Percentiles rank a stretch among this genome's conserved stretches.
phyloP scores from a whole-genome alignment of 2,329 filamentous ascomycete genomes.

The Magnaporthales sp. region DNA sequence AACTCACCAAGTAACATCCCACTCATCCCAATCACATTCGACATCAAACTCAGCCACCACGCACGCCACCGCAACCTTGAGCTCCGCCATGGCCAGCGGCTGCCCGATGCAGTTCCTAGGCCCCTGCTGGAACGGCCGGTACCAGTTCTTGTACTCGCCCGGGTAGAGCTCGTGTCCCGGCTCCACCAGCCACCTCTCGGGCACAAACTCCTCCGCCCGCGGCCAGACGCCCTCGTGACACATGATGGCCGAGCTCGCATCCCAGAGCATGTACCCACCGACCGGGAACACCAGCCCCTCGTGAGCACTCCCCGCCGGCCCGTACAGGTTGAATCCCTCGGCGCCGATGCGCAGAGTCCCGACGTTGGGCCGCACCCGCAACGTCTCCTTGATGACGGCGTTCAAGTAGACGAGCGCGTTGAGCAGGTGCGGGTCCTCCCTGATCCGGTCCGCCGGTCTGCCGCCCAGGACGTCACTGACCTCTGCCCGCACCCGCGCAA shows the following conservation, averaged over 20 bases:
- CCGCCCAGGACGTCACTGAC: slow-evolving; percentile 1
- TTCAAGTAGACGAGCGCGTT: slow-evolving; percentile 1
- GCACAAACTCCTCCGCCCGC: neutral
- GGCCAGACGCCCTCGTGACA: neutral
- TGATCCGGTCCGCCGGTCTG: neutral
- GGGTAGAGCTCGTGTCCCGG: slow-evolving; percentile 14
- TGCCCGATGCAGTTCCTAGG: slow-evolving; percentile 48
- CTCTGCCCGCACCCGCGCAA: slow-evolving; percentile 2
- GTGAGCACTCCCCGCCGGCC: neutral
- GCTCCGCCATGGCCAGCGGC: slow-evolving; percentile 12
- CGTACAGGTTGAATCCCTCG: slow-evolving; percentile 2
- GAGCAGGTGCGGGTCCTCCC: slow-evolving; percentile 4
- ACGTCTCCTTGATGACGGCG: slow-evolving; percentile 7
- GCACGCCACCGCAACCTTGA: slow-evolving; percentile 10
- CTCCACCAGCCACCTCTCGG: slow-evolving; percentile 4
- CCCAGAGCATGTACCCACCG: slow-evolving; percentile 3
- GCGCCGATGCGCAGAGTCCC: slow-evolving; percentile 5
- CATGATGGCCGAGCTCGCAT: slow-evolving; percentile 5
- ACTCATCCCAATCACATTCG: slow-evolving; percentile 10
- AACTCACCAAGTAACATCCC: slow-evolving; percentile 19
- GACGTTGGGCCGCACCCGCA: slow-evolving; percentile 4
- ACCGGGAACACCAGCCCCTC: slow-evolving; percentile 2
- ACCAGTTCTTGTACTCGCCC: slow-evolving; percentile 29
- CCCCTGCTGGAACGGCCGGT: slow-evolving; percentile 46
- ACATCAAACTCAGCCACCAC: slow-evolving; percentile 10